Evolutionary conservation across 2,329 filamentous ascomycete species (phyloP).

Genomic region (Talaromyces atroroseus): DNA sequence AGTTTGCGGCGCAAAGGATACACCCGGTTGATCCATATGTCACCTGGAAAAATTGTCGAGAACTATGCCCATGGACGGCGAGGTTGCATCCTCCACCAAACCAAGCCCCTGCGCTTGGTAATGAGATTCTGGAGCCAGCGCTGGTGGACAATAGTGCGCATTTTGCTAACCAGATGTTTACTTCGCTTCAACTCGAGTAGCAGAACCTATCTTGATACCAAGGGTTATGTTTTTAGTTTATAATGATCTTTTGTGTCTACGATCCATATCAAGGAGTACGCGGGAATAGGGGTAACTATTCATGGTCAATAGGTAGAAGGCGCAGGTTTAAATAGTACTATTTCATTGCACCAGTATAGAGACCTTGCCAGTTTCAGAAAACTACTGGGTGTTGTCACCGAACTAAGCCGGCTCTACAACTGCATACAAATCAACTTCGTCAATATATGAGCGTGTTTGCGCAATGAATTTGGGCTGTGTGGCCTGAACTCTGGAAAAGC

Average conservation of each 20-base stretch:
- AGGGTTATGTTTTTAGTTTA: neutral
- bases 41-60: slow-evolving; percentile 33
- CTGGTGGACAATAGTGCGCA: slow-evolving; percentile 23
- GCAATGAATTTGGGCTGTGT: no score
- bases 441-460: no score
- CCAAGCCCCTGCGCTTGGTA: slow-evolving; percentile 27
- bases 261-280: neutral
- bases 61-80: slow-evolving; percentile 36
- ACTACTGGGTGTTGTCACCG: no score
- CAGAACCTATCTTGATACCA: no score
- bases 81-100: slow-evolving; percentile 32
- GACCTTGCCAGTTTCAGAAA: no score
- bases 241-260: neutral
- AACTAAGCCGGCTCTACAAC: no score
- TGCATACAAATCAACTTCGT: no score
- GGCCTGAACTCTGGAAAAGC: no score
- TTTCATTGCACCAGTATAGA: neutral
- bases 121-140: slow-evolving; percentile 29
- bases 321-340: neutral
- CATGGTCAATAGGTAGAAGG: neutral
- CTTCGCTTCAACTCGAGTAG: slow-evolving; percentile 26
- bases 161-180: slow-evolving; percentile 30
- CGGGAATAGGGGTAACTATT: no score
- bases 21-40: slow-evolving; percentile 32
- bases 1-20: slow-evolving; percentile 32